These are phyloP conservation scores for Periconia sp. DNA, from an alignment of 2,329 filamentous ascomycete genomes.

Conservation along the genomic window DNA sequence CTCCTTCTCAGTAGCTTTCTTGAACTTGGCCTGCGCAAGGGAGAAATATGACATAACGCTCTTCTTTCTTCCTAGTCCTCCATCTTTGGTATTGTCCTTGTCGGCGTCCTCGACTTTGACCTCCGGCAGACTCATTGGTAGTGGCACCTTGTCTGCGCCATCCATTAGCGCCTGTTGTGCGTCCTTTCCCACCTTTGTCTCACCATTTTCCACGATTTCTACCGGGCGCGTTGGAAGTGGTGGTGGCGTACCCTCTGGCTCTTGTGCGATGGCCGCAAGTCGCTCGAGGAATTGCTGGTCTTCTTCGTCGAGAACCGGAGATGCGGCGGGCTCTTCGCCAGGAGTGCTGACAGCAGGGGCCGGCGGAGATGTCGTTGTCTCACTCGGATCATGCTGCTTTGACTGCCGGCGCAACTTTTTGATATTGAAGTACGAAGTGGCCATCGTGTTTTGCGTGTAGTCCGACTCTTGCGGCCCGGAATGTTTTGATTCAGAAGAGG, in stretches of 20 bases:
- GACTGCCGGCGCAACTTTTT: conserved; percentile 42
- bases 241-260: conserved; percentile 48
- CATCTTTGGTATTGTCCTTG: conserved; percentile 36
- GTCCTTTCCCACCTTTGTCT: conserved; percentile 48
- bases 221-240: conserved; percentile 47
- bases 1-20: conserved; percentile 29
- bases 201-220: conserved; percentile 40
- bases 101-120: conserved; percentile 33
- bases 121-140: conserved; percentile 57
- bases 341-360: conserved; percentile 30
- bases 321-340: conserved; percentile 33
- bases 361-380: conserved; percentile 36
- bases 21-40: conserved; percentile 33
- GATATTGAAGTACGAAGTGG: conserved; percentile 35
- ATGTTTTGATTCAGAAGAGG: too few relatives aligned
- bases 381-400: conserved; percentile 29
- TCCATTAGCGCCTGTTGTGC: conserved; percentile 54
- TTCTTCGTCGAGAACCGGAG: conserved; percentile 63
- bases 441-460: conserved; percentile 34
- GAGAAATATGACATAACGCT: conserved; percentile 43
- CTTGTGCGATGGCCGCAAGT: conserved; percentile 55
- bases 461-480: too few relatives aligned
- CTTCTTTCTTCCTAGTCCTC: conserved; percentile 45
- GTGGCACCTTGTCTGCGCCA: conserved; percentile 55
- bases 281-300: conserved; percentile 64